Conservation (phyloP, 106 monocot species). For the Phalaenopsis aphrodite region DNA sequence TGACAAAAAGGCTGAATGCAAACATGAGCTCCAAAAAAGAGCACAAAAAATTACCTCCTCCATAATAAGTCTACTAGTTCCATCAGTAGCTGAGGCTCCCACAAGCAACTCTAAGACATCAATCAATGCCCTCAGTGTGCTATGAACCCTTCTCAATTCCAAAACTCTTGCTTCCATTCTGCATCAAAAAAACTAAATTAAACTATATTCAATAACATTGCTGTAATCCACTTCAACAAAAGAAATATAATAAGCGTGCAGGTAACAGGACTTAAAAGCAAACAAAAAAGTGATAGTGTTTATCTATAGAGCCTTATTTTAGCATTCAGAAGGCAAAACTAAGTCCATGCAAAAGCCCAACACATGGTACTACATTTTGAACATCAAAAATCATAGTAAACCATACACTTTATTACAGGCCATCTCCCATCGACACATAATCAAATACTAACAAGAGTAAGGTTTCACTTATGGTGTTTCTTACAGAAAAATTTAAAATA, state of each 20-base stretch:
- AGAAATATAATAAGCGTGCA: not conserved
- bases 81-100: constrained; percentile 44
- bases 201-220: not conserved
- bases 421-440: not conserved
- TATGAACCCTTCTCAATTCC: constrained; percentile 68
- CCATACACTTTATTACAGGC: not conserved
- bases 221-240: not conserved
- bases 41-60: constrained; percentile 54
- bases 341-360: not conserved
- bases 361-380: not conserved
- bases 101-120: constrained; percentile 77
- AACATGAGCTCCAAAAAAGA: not conserved
- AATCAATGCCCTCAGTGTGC: constrained; percentile 62
- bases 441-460: not conserved
- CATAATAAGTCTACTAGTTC: constrained; percentile 43
- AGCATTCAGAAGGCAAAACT: not conserved
- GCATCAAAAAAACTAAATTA: constrained; percentile 5
- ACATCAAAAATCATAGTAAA: not conserved
- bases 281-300: not conserved
- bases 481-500: not conserved
- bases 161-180: constrained; percentile 45
- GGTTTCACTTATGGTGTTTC: not conserved
- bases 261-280: not conserved
- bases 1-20: not conserved
- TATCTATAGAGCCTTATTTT: not conserved